phyloP scores from a whole-genome alignment of 257 asterid species.

The Solanum ossicruentum region DNA sequence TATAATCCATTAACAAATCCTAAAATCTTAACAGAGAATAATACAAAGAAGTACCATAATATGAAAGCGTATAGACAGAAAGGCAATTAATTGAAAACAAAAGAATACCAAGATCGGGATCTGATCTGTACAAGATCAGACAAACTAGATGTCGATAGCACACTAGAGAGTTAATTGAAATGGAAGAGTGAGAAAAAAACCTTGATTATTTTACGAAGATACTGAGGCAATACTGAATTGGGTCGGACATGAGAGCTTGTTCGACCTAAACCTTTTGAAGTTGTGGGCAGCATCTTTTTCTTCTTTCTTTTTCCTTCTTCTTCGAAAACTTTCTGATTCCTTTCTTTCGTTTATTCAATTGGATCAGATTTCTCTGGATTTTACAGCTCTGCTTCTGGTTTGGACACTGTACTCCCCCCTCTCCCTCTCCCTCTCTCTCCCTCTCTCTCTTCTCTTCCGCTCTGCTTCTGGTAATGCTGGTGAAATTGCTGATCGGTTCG shows the following conservation, averaged over 20 bases:
- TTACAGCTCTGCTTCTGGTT: neutral
- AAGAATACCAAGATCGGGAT: neutral
- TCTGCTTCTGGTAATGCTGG: neutral
- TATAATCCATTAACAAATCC: neutral
- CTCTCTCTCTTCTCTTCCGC: too few species aligned
- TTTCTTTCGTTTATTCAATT: neutral
- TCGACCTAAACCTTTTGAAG: slow-evolving; percentile 54
- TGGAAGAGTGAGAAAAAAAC: slow-evolving; percentile 17
- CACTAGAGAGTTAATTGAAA: neutral
- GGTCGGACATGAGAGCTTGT: slow-evolving; percentile 57
- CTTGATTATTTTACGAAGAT: slow-evolving; percentile 90
- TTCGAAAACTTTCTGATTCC: neutral
- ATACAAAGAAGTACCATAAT: neutral
- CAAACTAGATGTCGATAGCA: neutral
- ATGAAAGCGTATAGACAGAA: neutral
- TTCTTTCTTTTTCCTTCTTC: slow-evolving; percentile 3
- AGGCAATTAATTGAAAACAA: neutral
- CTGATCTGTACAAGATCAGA: neutral
- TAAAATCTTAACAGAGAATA: neutral
- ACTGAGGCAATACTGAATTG: slow-evolving; percentile 62
- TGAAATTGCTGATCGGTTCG: neutral
- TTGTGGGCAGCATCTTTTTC: slow-evolving; percentile 62
- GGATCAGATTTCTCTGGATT: neutral
- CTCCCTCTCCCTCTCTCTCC: neutral
- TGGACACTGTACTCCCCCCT: neutral